These are phyloP conservation scores for Alternaria brassicicola DNA, from an alignment of 2,329 filamentous ascomycete species.

Conservation along the genomic window DNA sequence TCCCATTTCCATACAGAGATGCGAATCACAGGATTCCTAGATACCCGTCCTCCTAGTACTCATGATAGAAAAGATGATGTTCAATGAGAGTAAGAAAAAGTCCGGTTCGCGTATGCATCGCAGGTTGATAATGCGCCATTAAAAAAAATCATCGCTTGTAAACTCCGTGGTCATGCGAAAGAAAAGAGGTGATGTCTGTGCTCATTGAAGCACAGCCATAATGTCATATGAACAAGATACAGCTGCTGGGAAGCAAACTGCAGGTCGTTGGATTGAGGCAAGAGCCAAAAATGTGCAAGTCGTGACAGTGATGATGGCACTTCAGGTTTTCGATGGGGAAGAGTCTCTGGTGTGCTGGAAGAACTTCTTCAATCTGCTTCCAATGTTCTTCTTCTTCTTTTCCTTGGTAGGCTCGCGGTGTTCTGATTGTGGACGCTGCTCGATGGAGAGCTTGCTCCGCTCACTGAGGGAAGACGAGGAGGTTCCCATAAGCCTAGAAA, in stretches of 20 bases:
- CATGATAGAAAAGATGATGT: slow-evolving; percentile 29
- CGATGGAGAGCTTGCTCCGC: slow-evolving; percentile 74
- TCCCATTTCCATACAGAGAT: slow-evolving; percentile 19
- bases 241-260: slow-evolving; percentile 19
- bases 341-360: slow-evolving; percentile 63
- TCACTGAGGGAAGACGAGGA: slow-evolving; percentile 66
- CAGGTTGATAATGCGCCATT: slow-evolving; percentile 44
- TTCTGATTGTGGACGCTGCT: slow-evolving; percentile 57
- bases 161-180: slow-evolving; percentile 48
- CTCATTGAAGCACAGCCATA: slow-evolving; percentile 35
- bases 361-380: slow-evolving; percentile 71
- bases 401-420: slow-evolving; percentile 66
- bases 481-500: slow-evolving; percentile 77
- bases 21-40: slow-evolving; percentile 25
- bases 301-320: slow-evolving; percentile 3
- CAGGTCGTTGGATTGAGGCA: slow-evolving; percentile 28
- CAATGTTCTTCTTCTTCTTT: slow-evolving; percentile 71
- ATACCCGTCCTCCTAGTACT: slow-evolving; percentile 38
- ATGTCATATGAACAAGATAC: slow-evolving; percentile 44
- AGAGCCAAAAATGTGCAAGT: slow-evolving; percentile 21
- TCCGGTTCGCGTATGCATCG: slow-evolving; percentile 44
- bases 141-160: slow-evolving; percentile 41
- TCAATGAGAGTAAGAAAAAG: slow-evolving; percentile 38
- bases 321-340: slow-evolving; percentile 31
- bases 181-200: slow-evolving; percentile 28